Evolutionary conservation across 176 grass and related monocot species (phyloP).

Genomic region (Ensete glaucum): DNA sequence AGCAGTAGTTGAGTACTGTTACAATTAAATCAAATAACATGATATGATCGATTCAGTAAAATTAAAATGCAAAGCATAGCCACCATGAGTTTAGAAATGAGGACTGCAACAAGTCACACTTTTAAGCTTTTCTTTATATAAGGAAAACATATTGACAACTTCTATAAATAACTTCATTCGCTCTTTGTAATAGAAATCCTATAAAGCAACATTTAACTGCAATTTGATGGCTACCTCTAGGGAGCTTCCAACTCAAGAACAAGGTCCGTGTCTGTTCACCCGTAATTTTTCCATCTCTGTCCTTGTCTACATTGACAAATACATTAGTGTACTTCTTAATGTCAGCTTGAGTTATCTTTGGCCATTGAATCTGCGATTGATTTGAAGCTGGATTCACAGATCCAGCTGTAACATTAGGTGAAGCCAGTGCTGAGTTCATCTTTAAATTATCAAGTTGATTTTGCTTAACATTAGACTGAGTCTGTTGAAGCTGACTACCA

Average conservation of each 20-base stretch:
- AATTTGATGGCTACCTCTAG: slow-evolving; percentile 55
- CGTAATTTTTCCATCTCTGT: slow-evolving; percentile 97
- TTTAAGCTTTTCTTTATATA: too few relatives aligned
- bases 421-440: slow-evolving; percentile 20
- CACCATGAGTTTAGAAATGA: too few relatives aligned
- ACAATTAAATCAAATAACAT: too few relatives aligned
- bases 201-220: slow-evolving; percentile 18
- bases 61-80: too few relatives aligned
- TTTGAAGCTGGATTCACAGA: slow-evolving; percentile 36
- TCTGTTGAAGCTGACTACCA: slow-evolving; percentile 52
- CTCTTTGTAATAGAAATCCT: background rate
- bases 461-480: slow-evolving; percentile 28
- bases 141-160: too few relatives aligned
- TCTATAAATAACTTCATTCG: background rate
- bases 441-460: slow-evolving; percentile 14
- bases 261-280: slow-evolving; percentile 73
- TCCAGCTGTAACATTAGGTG: slow-evolving; percentile 28
- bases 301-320: slow-evolving; percentile 79
- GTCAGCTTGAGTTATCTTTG: slow-evolving; percentile 88
- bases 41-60: too few relatives aligned
- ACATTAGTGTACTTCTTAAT: slow-evolving; percentile 96
- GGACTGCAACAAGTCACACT: too few relatives aligned
- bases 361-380: slow-evolving; percentile 40
- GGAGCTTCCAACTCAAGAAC: slow-evolving; percentile 98
- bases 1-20: too few relatives aligned